Percentiles rank a stretch among this genome's conserved stretches.
Conservation (phyloP, 495 filamentous ascomycete species). For the Neurospora africana region DNA sequence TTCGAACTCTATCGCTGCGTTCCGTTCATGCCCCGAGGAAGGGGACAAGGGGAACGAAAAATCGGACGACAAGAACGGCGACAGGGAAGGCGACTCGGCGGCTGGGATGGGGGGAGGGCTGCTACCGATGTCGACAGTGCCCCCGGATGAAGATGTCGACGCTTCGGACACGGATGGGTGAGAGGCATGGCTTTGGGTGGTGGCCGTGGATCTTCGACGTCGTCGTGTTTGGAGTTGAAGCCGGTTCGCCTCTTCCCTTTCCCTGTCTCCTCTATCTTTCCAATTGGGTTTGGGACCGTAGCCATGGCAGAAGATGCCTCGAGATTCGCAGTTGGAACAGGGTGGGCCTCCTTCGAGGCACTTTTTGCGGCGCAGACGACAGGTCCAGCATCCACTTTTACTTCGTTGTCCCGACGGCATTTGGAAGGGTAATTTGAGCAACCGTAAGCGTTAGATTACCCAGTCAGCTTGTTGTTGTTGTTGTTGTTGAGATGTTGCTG, state of each 20-base stretch:
- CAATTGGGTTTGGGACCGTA: slow-evolving; percentile 24
- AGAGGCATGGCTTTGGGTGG: neutral
- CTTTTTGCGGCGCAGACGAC: slow-evolving; percentile 32
- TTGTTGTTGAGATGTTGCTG: neutral
- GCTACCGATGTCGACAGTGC: neutral
- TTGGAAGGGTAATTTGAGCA: neutral
- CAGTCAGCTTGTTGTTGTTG: neutral
- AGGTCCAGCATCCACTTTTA: slow-evolving; percentile 29
- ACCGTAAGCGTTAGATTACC: neutral
- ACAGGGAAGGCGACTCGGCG: neutral
- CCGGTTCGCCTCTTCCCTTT: slow-evolving; percentile 7
- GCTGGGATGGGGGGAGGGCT: neutral
- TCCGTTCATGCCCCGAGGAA: neutral
- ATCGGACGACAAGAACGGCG: neutral
- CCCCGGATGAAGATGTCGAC: neutral
- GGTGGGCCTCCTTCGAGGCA: slow-evolving; percentile 26
- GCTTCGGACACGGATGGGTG: neutral
- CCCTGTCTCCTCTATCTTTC: slow-evolving; percentile 25
- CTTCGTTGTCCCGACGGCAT: slow-evolving; percentile 3
- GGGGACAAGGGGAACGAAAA: neutral
- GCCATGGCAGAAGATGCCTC: slow-evolving; percentile 25
- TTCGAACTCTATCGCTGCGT: neutral
- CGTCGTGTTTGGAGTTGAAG: slow-evolving; percentile 3
- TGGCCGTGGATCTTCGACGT: slow-evolving; percentile 1
- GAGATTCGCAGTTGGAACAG: slow-evolving; percentile 21